Evolutionary conservation across 768 basidiomycete species (phyloP).

Genomic region (Mycena rosella): DNA sequence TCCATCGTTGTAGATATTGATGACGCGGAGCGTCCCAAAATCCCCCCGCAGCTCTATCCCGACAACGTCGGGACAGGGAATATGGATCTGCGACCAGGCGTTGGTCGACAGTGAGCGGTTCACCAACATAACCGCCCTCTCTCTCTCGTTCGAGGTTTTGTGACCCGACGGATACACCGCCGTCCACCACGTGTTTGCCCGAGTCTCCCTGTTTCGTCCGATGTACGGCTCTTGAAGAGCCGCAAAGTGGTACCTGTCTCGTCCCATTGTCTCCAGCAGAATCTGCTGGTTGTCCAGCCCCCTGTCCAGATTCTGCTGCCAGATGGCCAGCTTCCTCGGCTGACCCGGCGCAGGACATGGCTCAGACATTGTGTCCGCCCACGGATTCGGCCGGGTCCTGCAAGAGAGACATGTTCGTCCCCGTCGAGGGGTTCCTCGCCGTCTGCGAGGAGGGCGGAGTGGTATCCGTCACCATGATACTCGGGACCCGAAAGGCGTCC

Average conservation of each 20-base stretch:
- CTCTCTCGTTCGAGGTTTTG: not conserved
- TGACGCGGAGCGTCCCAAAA: conserved; percentile 39
- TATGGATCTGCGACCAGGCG: conserved; percentile 25
- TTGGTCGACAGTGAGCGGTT: not conserved
- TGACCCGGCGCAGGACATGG: not conserved
- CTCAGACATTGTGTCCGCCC: not conserved
- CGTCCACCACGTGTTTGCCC: not conserved
- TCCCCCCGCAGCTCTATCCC: conserved; percentile 39
- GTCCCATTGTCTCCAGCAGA: not conserved
- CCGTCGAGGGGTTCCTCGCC: not conserved
- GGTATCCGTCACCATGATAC: not conserved
- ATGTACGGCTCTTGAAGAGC: not conserved
- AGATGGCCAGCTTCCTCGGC: not conserved
- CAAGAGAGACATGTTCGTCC: not conserved
- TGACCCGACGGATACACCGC: conserved; percentile 3
- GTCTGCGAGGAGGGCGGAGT: not conserved
- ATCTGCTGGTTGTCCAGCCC: not conserved
- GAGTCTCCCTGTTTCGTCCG: not conserved
- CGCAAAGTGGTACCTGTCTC: not conserved
- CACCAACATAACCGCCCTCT: conserved; percentile 3
- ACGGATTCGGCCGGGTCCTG: not conserved
- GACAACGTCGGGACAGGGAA: conserved; percentile 31
- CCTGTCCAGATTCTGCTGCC: not conserved
- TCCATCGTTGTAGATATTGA: conserved; percentile 56
- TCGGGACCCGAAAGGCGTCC: not conserved